A percentile compares a stretch with the other conserved stretches of the same genome.
phyloP scores from a whole-genome alignment of 1,284 basidiomycete genomes.

The Xerocomus cyaneibrunnescens region DNA sequence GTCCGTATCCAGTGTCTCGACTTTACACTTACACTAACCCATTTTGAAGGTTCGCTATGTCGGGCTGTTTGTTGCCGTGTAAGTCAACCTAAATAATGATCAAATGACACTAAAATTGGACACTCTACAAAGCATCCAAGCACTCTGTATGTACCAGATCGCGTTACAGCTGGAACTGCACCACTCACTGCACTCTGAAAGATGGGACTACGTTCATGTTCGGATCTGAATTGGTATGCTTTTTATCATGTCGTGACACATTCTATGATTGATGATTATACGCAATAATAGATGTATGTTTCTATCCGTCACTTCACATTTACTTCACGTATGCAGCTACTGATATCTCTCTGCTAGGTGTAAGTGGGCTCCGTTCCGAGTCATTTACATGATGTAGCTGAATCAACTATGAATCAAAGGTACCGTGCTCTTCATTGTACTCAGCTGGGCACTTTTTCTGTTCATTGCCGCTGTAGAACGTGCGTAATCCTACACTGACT shows the following conservation, averaged over 20 bases:
- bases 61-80: not conserved
- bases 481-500: not conserved
- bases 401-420: not conserved
- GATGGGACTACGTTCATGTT: conserved; percentile 1
- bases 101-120: not conserved
- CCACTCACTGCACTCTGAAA: not conserved
- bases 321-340: not conserved
- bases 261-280: not conserved
- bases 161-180: not conserved
- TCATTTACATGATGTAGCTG: not conserved
- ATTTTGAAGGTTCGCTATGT: conserved; percentile 1
- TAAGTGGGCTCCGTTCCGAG: not conserved
- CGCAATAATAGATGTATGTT: not conserved
- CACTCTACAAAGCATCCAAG: not conserved
- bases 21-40: not conserved
- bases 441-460: not conserved
- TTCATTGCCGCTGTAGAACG: conserved; percentile 5
- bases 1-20: not conserved
- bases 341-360: not conserved
- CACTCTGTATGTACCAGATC: not conserved
- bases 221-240: not conserved
- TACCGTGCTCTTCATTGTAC: not conserved
- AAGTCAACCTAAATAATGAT: not conserved
- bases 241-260: not conserved
- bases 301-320: not conserved